Evolutionary conservation across 2,329 filamentous ascomycete genomes (phyloP).

Genomic region (Aspergillus neoniger): DNA sequence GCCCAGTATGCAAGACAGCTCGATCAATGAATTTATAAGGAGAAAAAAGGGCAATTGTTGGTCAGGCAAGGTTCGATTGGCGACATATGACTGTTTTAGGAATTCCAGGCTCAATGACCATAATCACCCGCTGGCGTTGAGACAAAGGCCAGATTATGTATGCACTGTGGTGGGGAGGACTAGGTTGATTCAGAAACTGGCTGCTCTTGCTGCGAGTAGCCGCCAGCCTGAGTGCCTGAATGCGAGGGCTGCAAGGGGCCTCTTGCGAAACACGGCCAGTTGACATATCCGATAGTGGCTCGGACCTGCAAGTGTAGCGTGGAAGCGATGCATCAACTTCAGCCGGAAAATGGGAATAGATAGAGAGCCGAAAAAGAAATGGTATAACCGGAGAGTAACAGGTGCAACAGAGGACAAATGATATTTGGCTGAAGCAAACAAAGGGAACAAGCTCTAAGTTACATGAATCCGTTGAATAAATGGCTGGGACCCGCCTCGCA

Average conservation of each 20-base stretch:
- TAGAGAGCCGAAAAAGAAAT: not conserved
- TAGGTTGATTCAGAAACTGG: not conserved
- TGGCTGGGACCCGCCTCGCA: not conserved
- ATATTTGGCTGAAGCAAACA: not conserved
- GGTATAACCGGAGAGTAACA: not conserved
- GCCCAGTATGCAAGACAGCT: not conserved
- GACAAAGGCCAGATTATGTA: not conserved
- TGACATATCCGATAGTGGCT: not conserved
- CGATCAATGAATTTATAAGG: no score
- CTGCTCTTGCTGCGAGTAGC: not conserved
- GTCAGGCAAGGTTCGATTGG: not conserved
- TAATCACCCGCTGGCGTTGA: not conserved
- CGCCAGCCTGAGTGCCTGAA: not conserved
- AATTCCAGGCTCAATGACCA: not conserved
- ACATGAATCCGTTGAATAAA: conserved; percentile 7
- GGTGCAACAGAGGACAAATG: not conserved
- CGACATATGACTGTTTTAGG: not conserved
- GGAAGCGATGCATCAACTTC: not conserved
- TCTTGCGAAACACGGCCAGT: conserved; percentile 1
- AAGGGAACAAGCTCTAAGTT: conserved; percentile 5
- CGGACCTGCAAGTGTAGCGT: not conserved
- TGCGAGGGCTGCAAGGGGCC: not conserved
- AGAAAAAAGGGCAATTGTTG: not conserved
- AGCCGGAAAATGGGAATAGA: not conserved
- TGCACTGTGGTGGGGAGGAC: not conserved